Percentiles rank a stretch among this genome's conserved stretches.
Conservation (phyloP, 2,329 filamentous ascomycete species). For the Cadophora malorum region DNA sequence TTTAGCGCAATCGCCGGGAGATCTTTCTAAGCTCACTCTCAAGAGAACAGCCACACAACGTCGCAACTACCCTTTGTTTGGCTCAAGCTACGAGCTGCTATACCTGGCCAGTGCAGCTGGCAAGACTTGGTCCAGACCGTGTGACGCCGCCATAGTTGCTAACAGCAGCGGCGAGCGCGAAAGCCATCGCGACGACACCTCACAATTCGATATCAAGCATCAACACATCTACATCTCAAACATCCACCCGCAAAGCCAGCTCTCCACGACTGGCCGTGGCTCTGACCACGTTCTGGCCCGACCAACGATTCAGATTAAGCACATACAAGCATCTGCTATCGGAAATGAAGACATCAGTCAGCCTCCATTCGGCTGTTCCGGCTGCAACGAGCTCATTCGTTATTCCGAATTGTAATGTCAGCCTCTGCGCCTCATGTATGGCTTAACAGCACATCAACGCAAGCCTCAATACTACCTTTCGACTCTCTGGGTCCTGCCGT, state of each 20-base stretch:
- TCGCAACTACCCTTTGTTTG: neutral
- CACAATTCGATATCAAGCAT: neutral
- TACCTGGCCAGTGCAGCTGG: neutral
- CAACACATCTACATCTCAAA: neutral
- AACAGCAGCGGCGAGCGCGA: constrained; percentile 6
- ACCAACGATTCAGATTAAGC: neutral
- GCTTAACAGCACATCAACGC: constrained; percentile 19
- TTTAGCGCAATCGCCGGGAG: constrained; percentile 5
- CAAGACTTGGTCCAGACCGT: neutral
- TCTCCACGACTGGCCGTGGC: constrained; percentile 5
- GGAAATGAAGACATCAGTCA: constrained; percentile 20
- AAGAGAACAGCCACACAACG: too few relatives aligned
- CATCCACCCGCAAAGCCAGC: neutral
- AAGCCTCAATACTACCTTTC: constrained; percentile 16
- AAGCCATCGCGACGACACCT: neutral
- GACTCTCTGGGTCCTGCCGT: neutral
- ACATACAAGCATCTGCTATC: neutral
- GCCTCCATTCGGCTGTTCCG: constrained; percentile 22
- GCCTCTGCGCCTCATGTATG: constrained; percentile 9
- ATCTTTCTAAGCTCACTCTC: neutral
- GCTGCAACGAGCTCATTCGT: constrained; percentile 1
- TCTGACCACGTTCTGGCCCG: constrained; percentile 3
- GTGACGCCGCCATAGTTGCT: neutral
- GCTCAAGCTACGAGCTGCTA: neutral
- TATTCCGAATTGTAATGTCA: neutral